phyloP scores from a whole-genome alignment of 371 early-diverging fungal genomes.

The Batrachochytrium dendrobatidis region DNA sequence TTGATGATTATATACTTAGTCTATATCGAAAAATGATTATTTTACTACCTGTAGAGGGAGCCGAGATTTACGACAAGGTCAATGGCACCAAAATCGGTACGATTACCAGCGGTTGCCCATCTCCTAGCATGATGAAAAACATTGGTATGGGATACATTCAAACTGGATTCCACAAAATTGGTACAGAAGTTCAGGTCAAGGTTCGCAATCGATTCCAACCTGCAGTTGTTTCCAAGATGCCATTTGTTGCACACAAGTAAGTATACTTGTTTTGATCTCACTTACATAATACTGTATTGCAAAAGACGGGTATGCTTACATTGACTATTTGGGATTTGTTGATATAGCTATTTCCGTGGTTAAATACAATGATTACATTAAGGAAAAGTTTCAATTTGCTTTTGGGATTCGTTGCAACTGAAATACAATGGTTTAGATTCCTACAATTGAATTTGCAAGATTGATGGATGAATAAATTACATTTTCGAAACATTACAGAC shows the following conservation, averaged over 20 bases:
- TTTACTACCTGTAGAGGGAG: slow-evolving; percentile 43
- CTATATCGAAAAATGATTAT: neutral
- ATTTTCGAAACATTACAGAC: too few relatives aligned
- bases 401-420: too few relatives aligned
- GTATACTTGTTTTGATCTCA: too few relatives aligned
- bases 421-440: too few relatives aligned
- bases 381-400: too few relatives aligned
- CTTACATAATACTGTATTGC: too few relatives aligned
- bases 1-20: neutral
- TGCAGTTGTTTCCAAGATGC: slow-evolving; percentile 89
- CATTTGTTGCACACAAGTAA: slow-evolving; percentile 64
- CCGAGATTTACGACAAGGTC: slow-evolving; percentile 57
- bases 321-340: too few relatives aligned
- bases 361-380: too few relatives aligned
- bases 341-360: too few relatives aligned
- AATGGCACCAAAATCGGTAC: slow-evolving; percentile 42
- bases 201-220: slow-evolving; percentile 78
- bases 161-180: slow-evolving; percentile 76
- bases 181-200: slow-evolving; percentile 80
- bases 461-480: too few relatives aligned
- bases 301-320: too few relatives aligned
- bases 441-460: too few relatives aligned
- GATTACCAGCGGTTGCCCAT: slow-evolving; percentile 90
- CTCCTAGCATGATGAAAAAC: slow-evolving; percentile 89
- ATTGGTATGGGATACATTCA: slow-evolving; percentile 95